Conservation (phyloP, 805 yeast species). For the Yarrowia phangngaensis region DNA sequence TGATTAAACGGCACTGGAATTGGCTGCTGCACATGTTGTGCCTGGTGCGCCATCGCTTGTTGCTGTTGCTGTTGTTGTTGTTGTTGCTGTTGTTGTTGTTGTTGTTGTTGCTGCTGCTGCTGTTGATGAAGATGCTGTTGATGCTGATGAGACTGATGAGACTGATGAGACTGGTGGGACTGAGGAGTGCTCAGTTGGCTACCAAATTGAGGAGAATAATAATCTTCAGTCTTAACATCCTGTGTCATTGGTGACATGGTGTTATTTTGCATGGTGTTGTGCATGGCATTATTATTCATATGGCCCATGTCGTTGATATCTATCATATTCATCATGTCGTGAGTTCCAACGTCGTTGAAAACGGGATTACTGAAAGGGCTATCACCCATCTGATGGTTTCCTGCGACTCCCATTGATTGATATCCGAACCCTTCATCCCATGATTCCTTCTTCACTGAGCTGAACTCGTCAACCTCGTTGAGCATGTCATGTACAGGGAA, state of each 20-base stretch:
- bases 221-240: too few relatives aligned
- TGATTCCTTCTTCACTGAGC: constrained; percentile 13
- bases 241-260: too few relatives aligned
- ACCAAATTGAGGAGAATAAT: too few relatives aligned
- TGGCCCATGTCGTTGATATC: too few relatives aligned
- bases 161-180: too few relatives aligned
- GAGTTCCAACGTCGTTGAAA: neutral
- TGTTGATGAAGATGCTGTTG: too few relatives aligned
- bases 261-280: too few relatives aligned
- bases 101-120: neutral
- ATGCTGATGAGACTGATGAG: too few relatives aligned
- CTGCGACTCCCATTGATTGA: neutral
- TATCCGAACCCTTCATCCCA: constrained; percentile 14
- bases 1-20: neutral
- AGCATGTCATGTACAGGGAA: constrained; percentile 21
- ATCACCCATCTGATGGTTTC: constrained; percentile 15
- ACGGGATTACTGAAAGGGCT: constrained; percentile 19
- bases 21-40: too few relatives aligned
- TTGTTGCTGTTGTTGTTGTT: neutral
- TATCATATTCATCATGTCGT: neutral
- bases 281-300: too few relatives aligned
- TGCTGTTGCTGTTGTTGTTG: constrained; percentile 6
- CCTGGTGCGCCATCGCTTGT: neutral
- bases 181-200: too few relatives aligned
- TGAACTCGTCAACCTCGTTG: constrained; percentile 7